phyloP scores from a whole-genome alignment of 805 yeast genomes.

The Kodamaea neixiangensis region DNA sequence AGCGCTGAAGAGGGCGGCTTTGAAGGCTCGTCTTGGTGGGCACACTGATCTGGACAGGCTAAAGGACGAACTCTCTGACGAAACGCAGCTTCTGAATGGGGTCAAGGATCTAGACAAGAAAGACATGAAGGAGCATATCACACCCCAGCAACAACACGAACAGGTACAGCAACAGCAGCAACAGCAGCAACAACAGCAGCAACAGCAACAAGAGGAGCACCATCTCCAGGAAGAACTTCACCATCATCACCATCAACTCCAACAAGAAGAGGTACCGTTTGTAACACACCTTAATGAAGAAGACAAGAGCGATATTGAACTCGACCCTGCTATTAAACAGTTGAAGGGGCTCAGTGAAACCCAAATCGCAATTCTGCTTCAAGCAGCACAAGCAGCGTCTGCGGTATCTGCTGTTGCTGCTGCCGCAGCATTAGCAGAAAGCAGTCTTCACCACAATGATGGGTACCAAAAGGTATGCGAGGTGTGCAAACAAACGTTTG shows the following conservation, averaged over 20 bases:
- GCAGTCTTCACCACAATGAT: background rate
- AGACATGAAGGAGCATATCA: background rate
- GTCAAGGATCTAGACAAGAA: background rate
- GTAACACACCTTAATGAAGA: background rate
- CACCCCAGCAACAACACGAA: constrained; percentile 3
- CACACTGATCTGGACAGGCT: background rate
- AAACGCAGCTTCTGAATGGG: background rate
- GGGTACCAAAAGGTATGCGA: constrained; percentile 9
- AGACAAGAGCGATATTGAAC: constrained; percentile 6
- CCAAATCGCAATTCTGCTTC: constrained; percentile 4
- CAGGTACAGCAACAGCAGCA: constrained; percentile 1
- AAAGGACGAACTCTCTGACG: background rate
- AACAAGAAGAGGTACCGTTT: background rate
- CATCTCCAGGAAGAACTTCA: background rate
- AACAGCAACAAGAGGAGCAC: background rate
- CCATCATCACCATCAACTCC: background rate
- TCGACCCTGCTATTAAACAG: constrained; percentile 8
- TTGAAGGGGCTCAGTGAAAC: constrained; percentile 5
- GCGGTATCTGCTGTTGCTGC: constrained; percentile 9
- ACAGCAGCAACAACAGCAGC: background rate
- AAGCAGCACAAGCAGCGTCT: constrained; percentile 6
- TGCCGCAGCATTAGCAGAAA: constrained; percentile 5
- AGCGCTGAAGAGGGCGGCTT: constrained; percentile 1
- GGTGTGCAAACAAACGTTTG: constrained; percentile 11
- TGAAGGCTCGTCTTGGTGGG: constrained; percentile 1